phyloP scores from a whole-genome alignment of 2,329 filamentous ascomycete genomes.

The Arthrinium puccinioides region DNA sequence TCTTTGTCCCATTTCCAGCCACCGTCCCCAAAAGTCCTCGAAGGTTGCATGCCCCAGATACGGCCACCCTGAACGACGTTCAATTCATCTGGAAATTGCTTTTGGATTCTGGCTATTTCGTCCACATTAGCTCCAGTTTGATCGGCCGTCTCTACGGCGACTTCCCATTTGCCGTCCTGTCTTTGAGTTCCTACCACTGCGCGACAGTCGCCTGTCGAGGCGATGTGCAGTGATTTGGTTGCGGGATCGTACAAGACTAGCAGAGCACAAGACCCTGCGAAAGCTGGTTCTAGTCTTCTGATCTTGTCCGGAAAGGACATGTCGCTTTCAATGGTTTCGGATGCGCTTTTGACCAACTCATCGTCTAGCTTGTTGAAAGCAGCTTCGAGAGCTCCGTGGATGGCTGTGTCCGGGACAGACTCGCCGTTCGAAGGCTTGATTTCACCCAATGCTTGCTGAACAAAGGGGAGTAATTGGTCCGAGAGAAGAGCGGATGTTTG shows the following conservation, averaged over 20 bases:
- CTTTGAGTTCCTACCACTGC: conserved; percentile 52
- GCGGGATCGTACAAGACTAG: conserved; percentile 50
- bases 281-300: conserved; percentile 18
- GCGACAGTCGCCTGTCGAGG: conserved; percentile 59
- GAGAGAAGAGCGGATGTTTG: conserved; percentile 23
- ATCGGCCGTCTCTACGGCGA: conserved; percentile 51
- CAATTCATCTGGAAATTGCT: conserved; percentile 56
- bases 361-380: conserved; percentile 31
- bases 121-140: conserved; percentile 57
- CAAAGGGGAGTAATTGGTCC: conserved; percentile 20
- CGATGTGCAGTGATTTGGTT: conserved; percentile 45
- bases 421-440: conserved; percentile 8
- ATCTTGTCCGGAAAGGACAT: conserved; percentile 20
- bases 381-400: conserved; percentile 27
- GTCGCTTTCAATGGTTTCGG: conserved; percentile 20
- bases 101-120: conserved; percentile 47
- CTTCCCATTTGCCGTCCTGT: conserved; percentile 37
- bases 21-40: conserved; percentile 61
- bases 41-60: conserved; percentile 53
- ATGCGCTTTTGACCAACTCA: conserved; percentile 18
- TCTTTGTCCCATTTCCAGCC: conserved; percentile 59
- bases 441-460: conserved; percentile 16
- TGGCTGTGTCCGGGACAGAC: conserved; percentile 17
- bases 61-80: conserved; percentile 51
- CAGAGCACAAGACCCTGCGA: conserved; percentile 55